A percentile compares a stretch with the other conserved stretches of the same genome.
phyloP scores from a whole-genome alignment of 192 early-diverging fungal species.

The Coemansia aciculifera region DNA sequence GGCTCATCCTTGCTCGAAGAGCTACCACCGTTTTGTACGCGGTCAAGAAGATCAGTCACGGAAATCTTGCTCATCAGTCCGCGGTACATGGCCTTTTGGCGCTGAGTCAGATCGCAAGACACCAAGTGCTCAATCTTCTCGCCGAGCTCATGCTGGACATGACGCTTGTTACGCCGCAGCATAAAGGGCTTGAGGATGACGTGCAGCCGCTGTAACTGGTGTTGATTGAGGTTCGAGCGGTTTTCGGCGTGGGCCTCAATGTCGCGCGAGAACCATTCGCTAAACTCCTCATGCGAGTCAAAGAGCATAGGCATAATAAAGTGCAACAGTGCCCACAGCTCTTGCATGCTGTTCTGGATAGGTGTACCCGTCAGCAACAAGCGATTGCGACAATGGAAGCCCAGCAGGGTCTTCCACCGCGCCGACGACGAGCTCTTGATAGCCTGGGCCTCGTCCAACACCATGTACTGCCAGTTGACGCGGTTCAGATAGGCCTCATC shows the following conservation, averaged over 20 bases:
- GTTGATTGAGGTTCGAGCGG: slow-evolving; percentile 74
- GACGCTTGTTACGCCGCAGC: slow-evolving; percentile 86
- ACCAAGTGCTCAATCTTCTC: slow-evolving; percentile 89
- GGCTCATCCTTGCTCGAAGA: slow-evolving; percentile 63
- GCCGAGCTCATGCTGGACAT: slow-evolving; percentile 87
- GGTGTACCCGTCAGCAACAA: slow-evolving; percentile 88
- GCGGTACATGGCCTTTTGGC: slow-evolving; percentile 72
- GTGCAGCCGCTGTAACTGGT: slow-evolving; percentile 81
- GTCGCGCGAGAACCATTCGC: slow-evolving; percentile 92
- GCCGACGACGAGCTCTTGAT: slow-evolving; percentile 88
- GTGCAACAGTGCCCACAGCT: slow-evolving; percentile 90
- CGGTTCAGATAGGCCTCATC: slow-evolving; percentile 80
- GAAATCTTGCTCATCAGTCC: slow-evolving; percentile 79
- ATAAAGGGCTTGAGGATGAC: slow-evolving; percentile 96
- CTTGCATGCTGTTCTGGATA: slow-evolving; percentile 93
- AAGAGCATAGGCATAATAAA: slow-evolving; percentile 96
- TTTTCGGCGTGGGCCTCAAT: slow-evolving; percentile 90
- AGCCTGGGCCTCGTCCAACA: slow-evolving; percentile 92
- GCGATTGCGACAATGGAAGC: slow-evolving; percentile 83
- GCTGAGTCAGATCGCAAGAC: slow-evolving; percentile 72
- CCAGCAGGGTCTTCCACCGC: slow-evolving; percentile 85
- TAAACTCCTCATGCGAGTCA: slow-evolving; percentile 91
- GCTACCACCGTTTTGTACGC: slow-evolving; percentile 57
- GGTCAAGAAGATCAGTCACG: slow-evolving; percentile 71
- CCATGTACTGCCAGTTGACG: slow-evolving; percentile 95